These are phyloP conservation scores for Tephrocybe sp. DNA, from an alignment of 768 basidiomycete genomes.

Conservation along the genomic window DNA sequence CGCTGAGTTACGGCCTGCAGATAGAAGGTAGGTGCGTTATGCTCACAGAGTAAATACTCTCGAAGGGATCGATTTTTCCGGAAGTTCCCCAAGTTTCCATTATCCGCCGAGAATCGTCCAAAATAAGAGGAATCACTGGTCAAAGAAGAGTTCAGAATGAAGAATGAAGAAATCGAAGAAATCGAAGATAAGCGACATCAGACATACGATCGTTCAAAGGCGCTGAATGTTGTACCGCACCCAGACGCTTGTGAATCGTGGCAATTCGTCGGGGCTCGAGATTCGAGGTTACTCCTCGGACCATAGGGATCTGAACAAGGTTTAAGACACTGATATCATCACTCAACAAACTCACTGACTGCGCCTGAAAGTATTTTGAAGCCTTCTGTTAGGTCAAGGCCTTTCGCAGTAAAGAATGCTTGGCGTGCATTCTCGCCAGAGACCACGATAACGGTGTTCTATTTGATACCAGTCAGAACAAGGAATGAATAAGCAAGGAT, in stretches of 20 bases:
- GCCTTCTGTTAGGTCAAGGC: slow-evolving; percentile 74
- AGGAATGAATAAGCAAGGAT: not conserved
- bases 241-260: slow-evolving; percentile 70
- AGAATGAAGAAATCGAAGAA: slow-evolving; percentile 8
- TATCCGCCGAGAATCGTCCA: slow-evolving; percentile 58
- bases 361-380: slow-evolving; percentile 79
- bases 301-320: slow-evolving; percentile 61
- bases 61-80: slow-evolving; percentile 71
- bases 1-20: slow-evolving; percentile 3
- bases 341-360: slow-evolving; percentile 40
- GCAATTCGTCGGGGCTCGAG: slow-evolving; percentile 59
- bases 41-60: slow-evolving; percentile 64
- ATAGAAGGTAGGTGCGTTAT: not conserved
- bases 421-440: slow-evolving; percentile 71
- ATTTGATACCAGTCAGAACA: not conserved
- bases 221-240: slow-evolving; percentile 58
- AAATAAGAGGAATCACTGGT: slow-evolving; percentile 63
- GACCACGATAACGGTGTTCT: slow-evolving; percentile 75
- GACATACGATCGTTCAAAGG: slow-evolving; percentile 58
- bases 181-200: slow-evolving; percentile 7
- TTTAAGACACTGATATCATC: slow-evolving; percentile 17
- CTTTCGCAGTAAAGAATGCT: slow-evolving; percentile 66
- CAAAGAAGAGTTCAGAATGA: not conserved
- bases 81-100: slow-evolving; percentile 65
- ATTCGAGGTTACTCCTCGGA: slow-evolving; percentile 72